Conservation (phyloP, 2,329 filamentous ascomycete species). For the Ascocoryne sarcoides region DNA sequence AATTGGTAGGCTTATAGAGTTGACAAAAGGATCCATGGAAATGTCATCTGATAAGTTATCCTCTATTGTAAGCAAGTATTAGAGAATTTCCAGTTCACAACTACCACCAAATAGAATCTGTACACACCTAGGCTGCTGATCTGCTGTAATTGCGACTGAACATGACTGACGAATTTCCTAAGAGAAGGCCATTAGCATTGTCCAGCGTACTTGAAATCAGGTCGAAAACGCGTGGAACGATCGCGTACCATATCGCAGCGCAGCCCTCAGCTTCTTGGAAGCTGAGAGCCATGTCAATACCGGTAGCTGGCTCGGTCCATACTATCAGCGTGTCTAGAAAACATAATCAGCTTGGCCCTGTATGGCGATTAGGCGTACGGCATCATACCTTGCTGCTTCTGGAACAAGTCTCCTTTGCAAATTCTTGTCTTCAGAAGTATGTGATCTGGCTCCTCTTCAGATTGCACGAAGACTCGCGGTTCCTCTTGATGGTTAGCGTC, state of each 20-base stretch:
- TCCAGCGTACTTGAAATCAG: too few relatives aligned
- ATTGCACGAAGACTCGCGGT: slow-evolving; percentile 81
- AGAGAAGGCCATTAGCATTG: too few relatives aligned
- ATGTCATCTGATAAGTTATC: slow-evolving; percentile 83
- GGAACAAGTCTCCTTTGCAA: slow-evolving; percentile 88
- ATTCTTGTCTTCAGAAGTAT: slow-evolving; percentile 84
- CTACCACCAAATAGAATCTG: not conserved
- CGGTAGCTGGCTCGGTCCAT: slow-evolving; percentile 81
- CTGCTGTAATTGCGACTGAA: slow-evolving; percentile 67
- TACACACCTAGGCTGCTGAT: slow-evolving; percentile 52
- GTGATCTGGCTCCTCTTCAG: slow-evolving; percentile 80
- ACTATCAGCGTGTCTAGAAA: slow-evolving; percentile 84
- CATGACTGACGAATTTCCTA: slow-evolving; percentile 84
- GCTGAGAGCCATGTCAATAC: slow-evolving; percentile 92
- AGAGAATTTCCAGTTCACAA: not conserved
- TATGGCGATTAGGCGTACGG: slow-evolving; percentile 14
- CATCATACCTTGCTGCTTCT: slow-evolving; percentile 84
- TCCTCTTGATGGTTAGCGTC: slow-evolving; percentile 61
- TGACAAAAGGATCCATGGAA: slow-evolving; percentile 62
- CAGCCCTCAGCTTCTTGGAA: slow-evolving; percentile 97
- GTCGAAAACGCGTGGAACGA: too few relatives aligned
- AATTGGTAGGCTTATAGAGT: slow-evolving; percentile 68
- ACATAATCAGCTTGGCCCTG: slow-evolving; percentile 21
- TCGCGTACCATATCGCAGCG: slow-evolving; percentile 75
- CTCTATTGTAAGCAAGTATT: slow-evolving; percentile 40